Conservation (phyloP, 805 yeast species). For the Saccharomycopsis sp. region DNA sequence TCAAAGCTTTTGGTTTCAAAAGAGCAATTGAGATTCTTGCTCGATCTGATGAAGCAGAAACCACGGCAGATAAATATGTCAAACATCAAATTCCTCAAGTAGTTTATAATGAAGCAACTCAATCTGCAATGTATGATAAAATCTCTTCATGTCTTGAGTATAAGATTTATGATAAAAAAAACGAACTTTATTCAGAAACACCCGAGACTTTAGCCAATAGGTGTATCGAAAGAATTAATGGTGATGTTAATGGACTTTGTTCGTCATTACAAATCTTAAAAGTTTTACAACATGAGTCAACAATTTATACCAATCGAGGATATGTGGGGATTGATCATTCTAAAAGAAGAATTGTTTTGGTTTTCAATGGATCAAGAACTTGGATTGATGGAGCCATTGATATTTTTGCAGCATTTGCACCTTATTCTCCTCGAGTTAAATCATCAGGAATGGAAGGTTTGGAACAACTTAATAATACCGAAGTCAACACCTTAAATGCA, state of each 20-base stretch:
- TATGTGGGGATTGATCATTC: constrained; percentile 40
- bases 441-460: no score
- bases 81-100: neutral
- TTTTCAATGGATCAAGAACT: constrained; percentile 56
- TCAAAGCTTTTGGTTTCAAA: no score
- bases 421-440: constrained; percentile 44
- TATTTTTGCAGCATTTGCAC: constrained; percentile 36
- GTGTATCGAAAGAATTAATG: neutral
- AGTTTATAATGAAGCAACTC: neutral
- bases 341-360: constrained; percentile 34
- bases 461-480: no score
- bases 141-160: constrained; percentile 9
- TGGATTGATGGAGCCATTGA: constrained; percentile 56
- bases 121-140: constrained; percentile 7
- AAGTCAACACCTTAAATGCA: no score
- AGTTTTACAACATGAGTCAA: constrained; percentile 6
- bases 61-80: no score
- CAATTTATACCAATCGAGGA: constrained; percentile 26
- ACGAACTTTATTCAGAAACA: neutral
- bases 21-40: no score
- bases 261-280: constrained; percentile 7
- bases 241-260: neutral
- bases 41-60: no score
- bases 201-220: neutral
- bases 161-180: no score